Evolutionary conservation across 768 basidiomycete species (phyloP).

Genomic region (Dictyophora rubrovolvata): DNA sequence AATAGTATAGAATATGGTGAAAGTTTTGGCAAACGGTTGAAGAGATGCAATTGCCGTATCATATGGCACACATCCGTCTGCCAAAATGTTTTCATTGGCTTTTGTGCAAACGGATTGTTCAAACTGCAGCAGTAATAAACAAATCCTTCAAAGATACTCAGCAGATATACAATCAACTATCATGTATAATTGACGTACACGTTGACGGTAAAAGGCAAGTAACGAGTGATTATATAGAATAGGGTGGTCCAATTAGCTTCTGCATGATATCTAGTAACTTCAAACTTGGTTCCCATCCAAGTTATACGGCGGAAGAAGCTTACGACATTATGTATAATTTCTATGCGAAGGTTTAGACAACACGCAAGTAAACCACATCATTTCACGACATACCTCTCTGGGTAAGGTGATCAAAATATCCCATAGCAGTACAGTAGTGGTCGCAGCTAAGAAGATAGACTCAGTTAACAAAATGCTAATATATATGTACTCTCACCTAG

Average conservation of each 20-base stretch:
- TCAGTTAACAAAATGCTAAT: neutral
- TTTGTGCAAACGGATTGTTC: neutral
- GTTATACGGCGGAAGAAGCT: neutral
- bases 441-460: neutral
- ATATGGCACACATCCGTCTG: neutral
- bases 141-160: neutral
- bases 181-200: neutral
- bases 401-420: neutral
- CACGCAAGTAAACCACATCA: neutral
- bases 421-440: neutral
- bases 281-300: neutral
- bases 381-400: neutral
- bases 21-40: too few relatives aligned
- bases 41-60: too few relatives aligned
- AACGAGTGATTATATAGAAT: neutral
- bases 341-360: neutral
- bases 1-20: neutral
- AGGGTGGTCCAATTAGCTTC: neutral
- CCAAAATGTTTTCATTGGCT: neutral
- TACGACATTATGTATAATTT: neutral
- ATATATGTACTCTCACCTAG: neutral
- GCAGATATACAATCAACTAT: neutral
- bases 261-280: neutral
- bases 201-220: neutral
- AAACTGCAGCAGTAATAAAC: neutral